Percentiles rank a stretch among this genome's conserved stretches.
These are phyloP conservation scores for Vigna reflexopilosa DNA, from an alignment of 306 rosid species.

Conservation along the genomic window DNA sequence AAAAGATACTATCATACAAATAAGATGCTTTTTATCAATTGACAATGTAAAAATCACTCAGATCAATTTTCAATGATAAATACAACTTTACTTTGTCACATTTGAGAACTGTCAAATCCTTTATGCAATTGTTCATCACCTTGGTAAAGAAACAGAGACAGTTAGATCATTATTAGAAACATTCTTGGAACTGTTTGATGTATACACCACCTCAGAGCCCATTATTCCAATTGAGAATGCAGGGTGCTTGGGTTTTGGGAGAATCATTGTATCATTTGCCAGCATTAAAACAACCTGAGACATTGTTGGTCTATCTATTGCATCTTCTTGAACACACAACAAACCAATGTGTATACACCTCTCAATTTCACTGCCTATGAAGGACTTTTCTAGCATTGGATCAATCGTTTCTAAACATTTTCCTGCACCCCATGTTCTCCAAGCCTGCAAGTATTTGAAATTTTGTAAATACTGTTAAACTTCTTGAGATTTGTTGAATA, in stretches of 20 bases:
- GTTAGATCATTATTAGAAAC: background rate
- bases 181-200: background rate
- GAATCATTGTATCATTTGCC: constrained; percentile 28
- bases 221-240: constrained; percentile 33
- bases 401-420: constrained; percentile 11
- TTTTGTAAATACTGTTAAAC: background rate
- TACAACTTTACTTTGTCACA: background rate
- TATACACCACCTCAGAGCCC: background rate
- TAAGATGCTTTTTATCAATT: no score
- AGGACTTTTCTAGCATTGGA: background rate
- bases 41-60: no score
- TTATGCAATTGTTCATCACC: background rate
- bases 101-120: background rate
- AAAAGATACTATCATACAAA: no score
- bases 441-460: background rate
- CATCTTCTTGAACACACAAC: constrained; percentile 10
- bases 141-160: background rate
- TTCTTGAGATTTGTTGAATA: background rate
- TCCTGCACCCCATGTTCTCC: constrained; percentile 43
- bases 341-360: background rate
- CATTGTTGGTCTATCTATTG: constrained; percentile 48
- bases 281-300: constrained; percentile 28
- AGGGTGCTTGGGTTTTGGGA: constrained; percentile 50
- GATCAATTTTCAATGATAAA: background rate
- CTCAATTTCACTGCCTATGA: background rate